These are phyloP conservation scores for Podaxis sp. DNA, from an alignment of 768 basidiomycete species.

Conservation along the genomic window DNA sequence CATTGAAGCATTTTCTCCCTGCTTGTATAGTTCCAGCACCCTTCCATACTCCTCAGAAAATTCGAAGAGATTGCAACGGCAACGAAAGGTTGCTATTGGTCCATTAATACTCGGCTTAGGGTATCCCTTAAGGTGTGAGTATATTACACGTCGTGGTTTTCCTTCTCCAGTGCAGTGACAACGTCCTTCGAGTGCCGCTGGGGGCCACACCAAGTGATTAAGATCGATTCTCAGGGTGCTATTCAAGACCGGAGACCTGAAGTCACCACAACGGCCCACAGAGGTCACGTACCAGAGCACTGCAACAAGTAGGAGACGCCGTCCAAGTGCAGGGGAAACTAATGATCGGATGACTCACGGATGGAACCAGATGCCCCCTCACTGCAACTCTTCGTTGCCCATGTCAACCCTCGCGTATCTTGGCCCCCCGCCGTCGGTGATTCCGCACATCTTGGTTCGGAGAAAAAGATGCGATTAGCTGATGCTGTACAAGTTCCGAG, in stretches of 20 bases:
- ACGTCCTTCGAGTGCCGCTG: background rate
- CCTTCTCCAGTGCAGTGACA: background rate
- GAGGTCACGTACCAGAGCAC: no score
- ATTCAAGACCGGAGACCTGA: background rate
- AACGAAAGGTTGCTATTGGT: no score
- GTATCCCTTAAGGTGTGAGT: no score
- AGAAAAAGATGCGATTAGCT: background rate
- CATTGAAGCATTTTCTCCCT: background rate
- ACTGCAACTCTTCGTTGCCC: background rate
- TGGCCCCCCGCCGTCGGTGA: no score
- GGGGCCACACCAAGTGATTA: background rate
- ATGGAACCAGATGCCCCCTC: background rate
- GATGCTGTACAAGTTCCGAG: background rate
- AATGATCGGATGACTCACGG: background rate
- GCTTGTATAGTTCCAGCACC: background rate
- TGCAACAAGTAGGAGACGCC: no score
- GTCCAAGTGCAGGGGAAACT: no score
- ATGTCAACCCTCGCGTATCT: background rate
- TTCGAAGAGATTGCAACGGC: no score
- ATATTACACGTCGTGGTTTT: background rate
- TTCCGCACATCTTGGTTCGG: background rate
- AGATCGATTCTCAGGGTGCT: background rate
- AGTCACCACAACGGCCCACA: background rate
- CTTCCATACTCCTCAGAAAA: no score
- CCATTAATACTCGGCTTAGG: no score